These are phyloP conservation scores for Helenozyma rhizophorensis DNA, from an alignment of 805 yeast species.

Conservation along the genomic window DNA sequence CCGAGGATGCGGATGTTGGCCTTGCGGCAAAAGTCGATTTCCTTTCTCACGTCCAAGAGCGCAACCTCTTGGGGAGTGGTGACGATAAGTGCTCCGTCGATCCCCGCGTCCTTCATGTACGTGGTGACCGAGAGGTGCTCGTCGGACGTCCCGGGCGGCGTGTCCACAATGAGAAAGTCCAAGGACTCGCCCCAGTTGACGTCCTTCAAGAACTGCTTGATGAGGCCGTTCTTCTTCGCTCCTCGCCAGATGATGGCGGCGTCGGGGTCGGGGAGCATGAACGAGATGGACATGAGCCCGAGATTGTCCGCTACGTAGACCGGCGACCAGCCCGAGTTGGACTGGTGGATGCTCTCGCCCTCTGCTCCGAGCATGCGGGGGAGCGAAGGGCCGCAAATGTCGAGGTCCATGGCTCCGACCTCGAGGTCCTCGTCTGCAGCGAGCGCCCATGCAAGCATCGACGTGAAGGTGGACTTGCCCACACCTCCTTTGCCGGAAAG, in stretches of 20 bases:
- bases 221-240: constrained; percentile 87
- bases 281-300: constrained; percentile 93
- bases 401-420: constrained; percentile 95
- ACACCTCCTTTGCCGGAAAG: constrained; percentile 92
- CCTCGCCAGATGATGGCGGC: constrained; percentile 98
- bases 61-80: constrained; percentile 99
- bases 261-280: constrained; percentile 89
- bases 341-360: constrained; percentile 80
- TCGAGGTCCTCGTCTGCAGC: constrained; percentile 76
- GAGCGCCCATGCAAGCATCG: constrained; percentile 95
- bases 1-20: constrained; percentile 86
- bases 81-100: constrained; percentile 92
- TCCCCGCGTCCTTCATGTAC: constrained; percentile 82
- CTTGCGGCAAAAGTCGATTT: constrained; percentile 89
- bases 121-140: constrained; percentile 90
- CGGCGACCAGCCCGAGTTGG: constrained; percentile 94
- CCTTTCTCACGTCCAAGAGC: constrained; percentile 88
- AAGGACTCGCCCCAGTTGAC: constrained; percentile 86
- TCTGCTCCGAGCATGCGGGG: constrained; percentile 93
- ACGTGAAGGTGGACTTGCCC: constrained; percentile 93
- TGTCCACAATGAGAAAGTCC: constrained; percentile 86
- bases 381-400: constrained; percentile 95
- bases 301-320: constrained; percentile 92
- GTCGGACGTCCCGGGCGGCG: constrained; percentile 98
- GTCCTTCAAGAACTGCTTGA: constrained; percentile 89